A percentile compares a stretch with the other conserved stretches of the same genome.
Conservation (phyloP, 495 filamentous ascomycete species). For the Penicillium salamii region DNA sequence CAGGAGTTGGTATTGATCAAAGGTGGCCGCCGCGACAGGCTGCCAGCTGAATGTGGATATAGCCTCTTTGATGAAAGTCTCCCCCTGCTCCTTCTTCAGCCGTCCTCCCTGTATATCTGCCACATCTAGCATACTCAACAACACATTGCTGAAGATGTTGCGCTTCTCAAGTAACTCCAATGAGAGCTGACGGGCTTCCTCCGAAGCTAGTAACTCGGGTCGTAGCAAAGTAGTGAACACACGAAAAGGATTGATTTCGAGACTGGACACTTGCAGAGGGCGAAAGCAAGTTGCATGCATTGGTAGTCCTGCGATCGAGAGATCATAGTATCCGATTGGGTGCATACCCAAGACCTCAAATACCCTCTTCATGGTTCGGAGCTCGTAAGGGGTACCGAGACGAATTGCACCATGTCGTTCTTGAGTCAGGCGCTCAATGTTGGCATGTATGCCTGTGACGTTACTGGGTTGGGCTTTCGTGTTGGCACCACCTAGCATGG, state of each 20-base stretch:
- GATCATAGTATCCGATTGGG: constrained; percentile 46
- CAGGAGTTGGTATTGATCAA: constrained; percentile 34
- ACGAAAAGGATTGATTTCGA: constrained; percentile 37
- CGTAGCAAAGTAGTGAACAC: constrained; percentile 43
- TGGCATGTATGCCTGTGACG: no score
- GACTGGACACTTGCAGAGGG: constrained; percentile 22
- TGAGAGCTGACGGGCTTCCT: no score
- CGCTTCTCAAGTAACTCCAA: constrained; percentile 31
- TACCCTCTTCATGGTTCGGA: constrained; percentile 34
- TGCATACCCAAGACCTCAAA: constrained; percentile 42
- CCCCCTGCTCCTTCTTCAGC: constrained; percentile 14
- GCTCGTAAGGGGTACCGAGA: constrained; percentile 36
- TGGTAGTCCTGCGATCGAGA: constrained; percentile 36
- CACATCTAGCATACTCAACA: no score
- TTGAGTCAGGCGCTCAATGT: no score
- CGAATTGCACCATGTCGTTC: constrained; percentile 46
- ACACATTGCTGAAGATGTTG: constrained; percentile 39
- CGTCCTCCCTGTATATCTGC: no score
- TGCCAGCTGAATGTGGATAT: constrained; percentile 41
- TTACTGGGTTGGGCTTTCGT: constrained; percentile 21
- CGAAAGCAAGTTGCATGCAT: constrained; percentile 45
- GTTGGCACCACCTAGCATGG: no score
- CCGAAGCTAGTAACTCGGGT: constrained; percentile 30
- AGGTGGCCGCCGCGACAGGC: constrained; percentile 26
- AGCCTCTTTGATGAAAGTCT: constrained; percentile 31